Percentiles rank a stretch among this genome's conserved stretches.
These are phyloP conservation scores for Globisporangium paddicum DNA, from an alignment of 352 stramenopile genomes.

Conservation along the genomic window DNA sequence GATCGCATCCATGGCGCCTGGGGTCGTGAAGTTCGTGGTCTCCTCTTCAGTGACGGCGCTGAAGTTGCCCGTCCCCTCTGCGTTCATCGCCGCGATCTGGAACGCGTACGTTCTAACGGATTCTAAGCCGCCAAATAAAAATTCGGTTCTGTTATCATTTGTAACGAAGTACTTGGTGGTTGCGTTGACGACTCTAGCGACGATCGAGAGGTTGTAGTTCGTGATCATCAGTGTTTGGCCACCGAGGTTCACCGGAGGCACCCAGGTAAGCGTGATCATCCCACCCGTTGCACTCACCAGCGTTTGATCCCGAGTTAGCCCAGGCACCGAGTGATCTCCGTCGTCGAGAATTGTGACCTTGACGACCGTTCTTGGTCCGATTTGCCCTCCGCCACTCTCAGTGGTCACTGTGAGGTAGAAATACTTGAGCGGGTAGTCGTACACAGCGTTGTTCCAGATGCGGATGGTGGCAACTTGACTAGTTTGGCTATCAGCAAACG, in stretches of 20 bases:
- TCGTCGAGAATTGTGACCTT: constrained; percentile 41
- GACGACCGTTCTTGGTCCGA: constrained; percentile 26
- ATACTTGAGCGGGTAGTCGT: constrained; percentile 42
- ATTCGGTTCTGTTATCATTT: constrained; percentile 28
- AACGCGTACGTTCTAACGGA: constrained; percentile 28
- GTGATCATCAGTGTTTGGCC: constrained; percentile 30
- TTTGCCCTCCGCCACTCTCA: constrained; percentile 17
- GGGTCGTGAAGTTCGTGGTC: constrained; percentile 38
- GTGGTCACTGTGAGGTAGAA: constrained; percentile 33
- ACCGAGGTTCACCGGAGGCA: constrained; percentile 38
- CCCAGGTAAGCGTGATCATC: constrained; percentile 37
- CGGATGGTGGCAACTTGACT: constrained; percentile 20
- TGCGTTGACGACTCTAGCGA: neutral
- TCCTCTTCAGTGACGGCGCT: constrained; percentile 9
- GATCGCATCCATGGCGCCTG: constrained; percentile 21
- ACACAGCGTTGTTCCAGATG: constrained; percentile 39
- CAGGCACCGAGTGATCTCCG: constrained; percentile 39
- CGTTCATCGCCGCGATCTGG: constrained; percentile 36
- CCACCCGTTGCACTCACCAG: constrained; percentile 35
- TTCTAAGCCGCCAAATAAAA: constrained; percentile 23
- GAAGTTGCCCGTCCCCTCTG: constrained; percentile 20
- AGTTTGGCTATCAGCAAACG: constrained; percentile 32
- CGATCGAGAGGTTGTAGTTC: constrained; percentile 33
- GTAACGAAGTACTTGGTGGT: constrained; percentile 17
- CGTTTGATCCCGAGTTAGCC: constrained; percentile 13